A percentile compares a stretch with the other conserved stretches of the same genome.
Conservation (phyloP, 2,329 filamentous ascomycete species). For the Epichloe gansuensis region DNA sequence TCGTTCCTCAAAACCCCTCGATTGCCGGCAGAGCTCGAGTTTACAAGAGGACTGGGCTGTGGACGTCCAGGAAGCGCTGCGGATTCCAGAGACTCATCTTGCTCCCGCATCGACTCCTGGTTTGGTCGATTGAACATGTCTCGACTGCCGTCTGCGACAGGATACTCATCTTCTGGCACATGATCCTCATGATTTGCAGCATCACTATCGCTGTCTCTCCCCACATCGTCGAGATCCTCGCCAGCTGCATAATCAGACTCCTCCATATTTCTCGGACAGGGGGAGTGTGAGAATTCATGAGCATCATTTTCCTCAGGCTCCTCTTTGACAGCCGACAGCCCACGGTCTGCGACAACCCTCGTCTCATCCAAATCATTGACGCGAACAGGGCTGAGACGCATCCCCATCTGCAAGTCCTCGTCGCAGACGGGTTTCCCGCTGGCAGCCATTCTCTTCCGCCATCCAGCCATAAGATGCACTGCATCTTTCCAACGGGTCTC, state of each 20-base stretch:
- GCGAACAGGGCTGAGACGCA: constrained; percentile 48
- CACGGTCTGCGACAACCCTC: constrained; percentile 22
- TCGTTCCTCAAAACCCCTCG: constrained; percentile 17
- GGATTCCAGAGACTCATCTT: constrained; percentile 17
- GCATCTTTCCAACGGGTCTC: constrained; percentile 83
- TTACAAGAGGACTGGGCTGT: constrained; percentile 38
- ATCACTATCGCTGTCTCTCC: constrained; percentile 24
- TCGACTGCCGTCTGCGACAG: constrained; percentile 30
- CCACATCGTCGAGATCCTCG: constrained; percentile 14
- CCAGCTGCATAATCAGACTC: not conserved
- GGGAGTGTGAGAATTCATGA: constrained; percentile 12
- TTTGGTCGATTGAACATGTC: constrained; percentile 22
- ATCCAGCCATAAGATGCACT: constrained; percentile 79
- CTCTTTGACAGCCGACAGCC: constrained; percentile 34
- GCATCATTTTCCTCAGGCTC: constrained; percentile 26
- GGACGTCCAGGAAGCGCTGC: constrained; percentile 34
- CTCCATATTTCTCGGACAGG: constrained; percentile 15
- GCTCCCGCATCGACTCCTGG: constrained; percentile 9
- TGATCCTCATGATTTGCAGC: constrained; percentile 34
- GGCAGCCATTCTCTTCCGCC: constrained; percentile 68
- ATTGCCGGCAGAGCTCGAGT: constrained; percentile 39
- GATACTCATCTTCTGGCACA: constrained; percentile 29
- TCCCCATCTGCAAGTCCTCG: constrained; percentile 53
- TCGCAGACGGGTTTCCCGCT: constrained; percentile 58
- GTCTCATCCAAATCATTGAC: constrained; percentile 39